These are phyloP conservation scores for Limonomyces culmigenus DNA, from an alignment of 1,284 basidiomycete species.

Conservation along the genomic window DNA sequence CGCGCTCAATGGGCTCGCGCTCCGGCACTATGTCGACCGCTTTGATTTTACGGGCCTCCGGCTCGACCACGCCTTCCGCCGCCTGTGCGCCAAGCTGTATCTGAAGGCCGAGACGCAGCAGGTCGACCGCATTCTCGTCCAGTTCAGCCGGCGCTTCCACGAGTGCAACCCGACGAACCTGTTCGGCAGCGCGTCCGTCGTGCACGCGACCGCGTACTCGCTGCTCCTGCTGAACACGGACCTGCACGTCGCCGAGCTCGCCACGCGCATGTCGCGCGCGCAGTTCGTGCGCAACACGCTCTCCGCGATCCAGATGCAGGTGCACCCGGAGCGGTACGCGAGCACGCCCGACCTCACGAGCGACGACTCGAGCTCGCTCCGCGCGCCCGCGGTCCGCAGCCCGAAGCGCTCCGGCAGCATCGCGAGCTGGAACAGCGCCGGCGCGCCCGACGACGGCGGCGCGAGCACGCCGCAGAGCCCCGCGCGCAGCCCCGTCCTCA, in stretches of 20 bases:
- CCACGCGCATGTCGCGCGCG: constrained; percentile 78
- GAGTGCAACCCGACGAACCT: constrained; percentile 73
- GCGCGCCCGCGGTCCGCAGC: constrained; percentile 28
- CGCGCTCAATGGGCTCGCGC: constrained; percentile 55
- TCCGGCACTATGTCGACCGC: constrained; percentile 71
- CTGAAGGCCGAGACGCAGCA: constrained; percentile 96
- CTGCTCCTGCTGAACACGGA: constrained; percentile 93
- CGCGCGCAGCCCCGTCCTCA: too few species aligned
- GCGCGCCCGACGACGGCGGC: constrained; percentile 29
- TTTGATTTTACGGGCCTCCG: constrained; percentile 79
- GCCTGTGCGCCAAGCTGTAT: constrained; percentile 81
- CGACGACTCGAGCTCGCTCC: constrained; percentile 48
- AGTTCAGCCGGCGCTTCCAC: constrained; percentile 81
- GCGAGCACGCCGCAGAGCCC: constrained; percentile 14
- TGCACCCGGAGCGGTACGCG: constrained; percentile 29
- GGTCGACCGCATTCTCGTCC: constrained; percentile 88
- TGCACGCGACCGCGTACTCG: constrained; percentile 89
- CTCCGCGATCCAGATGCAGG: constrained; percentile 64
- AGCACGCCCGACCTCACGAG: constrained; percentile 48
- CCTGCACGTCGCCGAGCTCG: constrained; percentile 85
- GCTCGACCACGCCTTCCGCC: constrained; percentile 79
- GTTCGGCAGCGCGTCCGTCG: constrained; percentile 79
- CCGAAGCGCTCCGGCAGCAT: constrained; percentile 66
- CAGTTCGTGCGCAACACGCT: constrained; percentile 93
- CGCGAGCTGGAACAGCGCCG: constrained; percentile 67